These are phyloP conservation scores for Epithemia pelagica DNA, from an alignment of 108 stramenopile species.

Conservation along the genomic window DNA sequence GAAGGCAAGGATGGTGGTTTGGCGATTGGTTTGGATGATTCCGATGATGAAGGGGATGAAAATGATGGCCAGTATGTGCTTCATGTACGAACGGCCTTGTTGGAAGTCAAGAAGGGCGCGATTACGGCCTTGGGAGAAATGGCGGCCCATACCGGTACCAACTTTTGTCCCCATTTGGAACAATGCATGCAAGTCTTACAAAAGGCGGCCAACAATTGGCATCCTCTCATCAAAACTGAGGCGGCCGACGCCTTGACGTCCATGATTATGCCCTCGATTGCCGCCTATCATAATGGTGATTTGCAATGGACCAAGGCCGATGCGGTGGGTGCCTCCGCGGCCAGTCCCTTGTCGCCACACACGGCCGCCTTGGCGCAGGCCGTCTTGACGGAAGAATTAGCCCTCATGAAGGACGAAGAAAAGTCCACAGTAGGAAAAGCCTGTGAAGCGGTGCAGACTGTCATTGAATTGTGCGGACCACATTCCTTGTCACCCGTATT, in stretches of 20 bases:
- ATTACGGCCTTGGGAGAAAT: slow-evolving; percentile 94
- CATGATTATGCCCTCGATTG: slow-evolving; percentile 63
- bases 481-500: slow-evolving; percentile 65
- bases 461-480: slow-evolving; percentile 83
- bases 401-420: slow-evolving; percentile 74
- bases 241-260: slow-evolving; percentile 74
- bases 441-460: slow-evolving; percentile 81
- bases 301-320: slow-evolving; percentile 86
- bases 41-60: slow-evolving; percentile 86
- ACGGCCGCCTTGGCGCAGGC: slow-evolving; percentile 60
- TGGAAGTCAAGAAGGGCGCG: slow-evolving; percentile 95
- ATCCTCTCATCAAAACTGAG: slow-evolving; percentile 83
- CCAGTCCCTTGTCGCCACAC: slow-evolving; percentile 53
- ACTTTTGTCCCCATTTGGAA: slow-evolving; percentile 82
- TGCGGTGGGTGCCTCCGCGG: slow-evolving; percentile 30
- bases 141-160: slow-evolving; percentile 85
- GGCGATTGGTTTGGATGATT: slow-evolving; percentile 67
- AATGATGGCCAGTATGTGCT: slow-evolving; percentile 66
- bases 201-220: slow-evolving; percentile 83
- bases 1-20: slow-evolving; percentile 19
- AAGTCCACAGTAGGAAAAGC: slow-evolving; percentile 82
- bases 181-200: slow-evolving; percentile 68
- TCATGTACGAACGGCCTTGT: slow-evolving; percentile 86
- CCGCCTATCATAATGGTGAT: slow-evolving; percentile 70
- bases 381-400: slow-evolving; percentile 70